phyloP scores from a whole-genome alignment of 1,284 basidiomycete genomes.

The Trametes hirsuta region DNA sequence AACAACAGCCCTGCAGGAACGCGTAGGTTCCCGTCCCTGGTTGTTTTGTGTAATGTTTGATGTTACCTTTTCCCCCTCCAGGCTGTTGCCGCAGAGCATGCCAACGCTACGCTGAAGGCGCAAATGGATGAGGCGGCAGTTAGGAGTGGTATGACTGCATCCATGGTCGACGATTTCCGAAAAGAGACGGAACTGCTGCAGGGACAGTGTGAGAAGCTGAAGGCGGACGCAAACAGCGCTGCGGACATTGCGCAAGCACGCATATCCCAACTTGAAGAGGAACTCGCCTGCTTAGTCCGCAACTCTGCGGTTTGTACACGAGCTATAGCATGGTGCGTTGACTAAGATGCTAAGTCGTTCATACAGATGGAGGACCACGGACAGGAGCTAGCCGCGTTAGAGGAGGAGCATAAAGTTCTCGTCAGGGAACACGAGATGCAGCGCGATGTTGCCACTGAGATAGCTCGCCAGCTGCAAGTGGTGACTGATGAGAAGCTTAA shows the following conservation, averaged over 20 bases:
- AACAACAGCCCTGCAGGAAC: no score
- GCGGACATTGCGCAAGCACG: background rate
- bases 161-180: background rate
- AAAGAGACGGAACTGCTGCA: background rate
- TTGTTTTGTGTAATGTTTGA: no score
- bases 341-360: background rate
- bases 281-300: background rate
- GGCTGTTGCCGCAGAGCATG: no score
- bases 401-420: constrained; percentile 7
- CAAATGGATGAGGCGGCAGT: background rate
- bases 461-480: background rate
- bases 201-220: background rate
- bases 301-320: background rate
- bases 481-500: background rate
- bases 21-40: no score
- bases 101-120: no score
- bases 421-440: constrained; percentile 3
- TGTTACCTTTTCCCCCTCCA: no score
- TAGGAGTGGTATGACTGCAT: background rate
- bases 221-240: background rate
- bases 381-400: background rate
- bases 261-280: constrained; percentile 1
- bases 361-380: background rate
- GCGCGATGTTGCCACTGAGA: background rate
- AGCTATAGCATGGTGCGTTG: no score